phyloP scores from a whole-genome alignment of 805 yeast species.

The Metschnikowia bowlesiae region DNA sequence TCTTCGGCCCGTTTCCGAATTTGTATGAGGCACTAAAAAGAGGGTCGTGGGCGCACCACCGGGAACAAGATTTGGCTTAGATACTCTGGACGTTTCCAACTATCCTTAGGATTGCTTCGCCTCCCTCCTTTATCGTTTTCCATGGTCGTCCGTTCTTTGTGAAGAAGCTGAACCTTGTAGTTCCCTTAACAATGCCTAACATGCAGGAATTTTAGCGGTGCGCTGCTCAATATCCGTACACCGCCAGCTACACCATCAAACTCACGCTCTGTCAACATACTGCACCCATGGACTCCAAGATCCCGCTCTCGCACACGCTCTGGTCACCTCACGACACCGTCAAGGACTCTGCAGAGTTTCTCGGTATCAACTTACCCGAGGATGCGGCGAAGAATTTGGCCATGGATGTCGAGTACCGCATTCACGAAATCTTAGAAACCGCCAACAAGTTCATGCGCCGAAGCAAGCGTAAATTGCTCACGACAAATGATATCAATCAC shows the following conservation, averaged over 20 bases:
- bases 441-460: conserved; percentile 96
- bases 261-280: conserved; percentile 1
- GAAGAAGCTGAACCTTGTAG: no score
- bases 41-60: no score
- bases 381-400: conserved; percentile 94
- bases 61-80: no score
- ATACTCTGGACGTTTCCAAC: no score
- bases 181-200: no score
- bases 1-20: no score
- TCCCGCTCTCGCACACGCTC: conserved; percentile 77
- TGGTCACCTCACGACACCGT: conserved; percentile 99
- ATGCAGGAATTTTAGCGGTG: no score
- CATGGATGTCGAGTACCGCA: conserved; percentile 98
- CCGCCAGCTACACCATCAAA: neutral
- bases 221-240: neutral
- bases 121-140: no score
- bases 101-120: no score
- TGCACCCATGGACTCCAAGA: conserved; percentile 22
- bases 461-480: conserved; percentile 74
- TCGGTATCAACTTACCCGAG: conserved; percentile 81
- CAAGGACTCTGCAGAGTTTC: conserved; percentile 88
- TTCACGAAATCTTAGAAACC: conserved; percentile 91
- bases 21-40: no score
- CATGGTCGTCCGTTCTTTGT: no score
- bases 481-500: conserved; percentile 75